Conservation (phyloP, 768 basidiomycete genomes). For the Pleurotus citrinopileatus region DNA sequence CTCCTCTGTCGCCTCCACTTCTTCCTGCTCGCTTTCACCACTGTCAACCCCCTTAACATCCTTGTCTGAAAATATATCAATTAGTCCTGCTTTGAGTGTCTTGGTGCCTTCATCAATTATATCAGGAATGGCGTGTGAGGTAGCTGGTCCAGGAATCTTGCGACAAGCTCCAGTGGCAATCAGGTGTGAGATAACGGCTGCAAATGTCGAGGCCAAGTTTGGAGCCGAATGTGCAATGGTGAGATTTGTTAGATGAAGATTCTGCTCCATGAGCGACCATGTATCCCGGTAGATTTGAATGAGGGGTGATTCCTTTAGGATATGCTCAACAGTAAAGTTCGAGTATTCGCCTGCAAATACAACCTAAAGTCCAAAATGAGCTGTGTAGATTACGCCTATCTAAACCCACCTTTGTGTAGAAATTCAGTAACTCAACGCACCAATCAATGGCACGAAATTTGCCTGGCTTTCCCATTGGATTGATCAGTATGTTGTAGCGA, state of each 20-base stretch:
- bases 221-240: slow-evolving; percentile 13
- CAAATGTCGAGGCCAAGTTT: slow-evolving; percentile 13
- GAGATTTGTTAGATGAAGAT: background rate
- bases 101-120: no score
- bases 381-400: background rate
- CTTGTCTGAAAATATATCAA: no score
- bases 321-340: slow-evolving; percentile 17
- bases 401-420: slow-evolving; percentile 25
- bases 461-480: slow-evolving; percentile 19
- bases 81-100: no score
- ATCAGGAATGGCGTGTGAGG: background rate
- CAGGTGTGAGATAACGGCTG: background rate
- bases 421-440: slow-evolving; percentile 23
- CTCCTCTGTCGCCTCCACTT: no score
- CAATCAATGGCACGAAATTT: slow-evolving; percentile 24
- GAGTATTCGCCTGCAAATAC: slow-evolving; percentile 15
- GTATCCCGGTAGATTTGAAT: slow-evolving; percentile 13
- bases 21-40: no score
- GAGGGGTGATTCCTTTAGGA: slow-evolving; percentile 17
- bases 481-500: slow-evolving; percentile 20
- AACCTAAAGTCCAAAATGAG: background rate
- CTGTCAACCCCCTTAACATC: no score
- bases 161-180: no score
- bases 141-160: slow-evolving; percentile 7
- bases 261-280: background rate